phyloP scores from a whole-genome alignment of 352 stramenopile species.

The Phytophthora ohioensis region DNA sequence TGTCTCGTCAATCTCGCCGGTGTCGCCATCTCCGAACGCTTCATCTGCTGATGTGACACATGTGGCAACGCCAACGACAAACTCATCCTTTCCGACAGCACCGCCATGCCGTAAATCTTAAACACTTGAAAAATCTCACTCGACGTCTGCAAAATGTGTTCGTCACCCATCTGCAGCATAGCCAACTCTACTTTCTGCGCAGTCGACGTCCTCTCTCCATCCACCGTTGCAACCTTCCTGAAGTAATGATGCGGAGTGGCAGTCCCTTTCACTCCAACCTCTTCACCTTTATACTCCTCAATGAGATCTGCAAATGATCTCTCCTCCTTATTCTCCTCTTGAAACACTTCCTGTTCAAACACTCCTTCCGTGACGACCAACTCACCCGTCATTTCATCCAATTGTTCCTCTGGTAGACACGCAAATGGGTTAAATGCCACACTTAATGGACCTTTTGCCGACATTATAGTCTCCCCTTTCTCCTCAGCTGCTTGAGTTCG shows the following conservation, averaged over 20 bases:
- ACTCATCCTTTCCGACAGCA: constrained; percentile 76
- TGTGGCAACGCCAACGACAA: constrained; percentile 52
- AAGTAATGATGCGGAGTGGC: constrained; percentile 50
- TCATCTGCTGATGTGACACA: constrained; percentile 25
- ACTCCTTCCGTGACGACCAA: constrained; percentile 53
- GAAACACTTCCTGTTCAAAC: constrained; percentile 37
- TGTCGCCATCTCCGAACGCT: constrained; percentile 35
- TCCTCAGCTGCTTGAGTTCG: constrained; percentile 29
- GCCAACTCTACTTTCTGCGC: constrained; percentile 23
- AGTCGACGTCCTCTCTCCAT: neutral
- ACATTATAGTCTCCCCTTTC: constrained; percentile 29
- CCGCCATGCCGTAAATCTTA: constrained; percentile 84
- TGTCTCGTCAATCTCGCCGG: constrained; percentile 61
- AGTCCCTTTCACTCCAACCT: neutral
- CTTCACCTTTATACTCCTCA: constrained; percentile 45
- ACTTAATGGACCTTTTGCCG: constrained; percentile 46
- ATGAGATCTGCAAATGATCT: constrained; percentile 49
- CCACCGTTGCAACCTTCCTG: neutral
- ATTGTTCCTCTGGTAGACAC: constrained; percentile 64
- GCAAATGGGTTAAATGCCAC: constrained; percentile 69
- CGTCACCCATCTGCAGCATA: constrained; percentile 43
- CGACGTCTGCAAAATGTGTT: constrained; percentile 65
- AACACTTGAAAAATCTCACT: constrained; percentile 84
- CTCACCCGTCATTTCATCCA: constrained; percentile 69
- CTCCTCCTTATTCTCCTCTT: constrained; percentile 23